Conservation (phyloP, 2,329 filamentous ascomycete species). For the Ramularia endophylla region DNA sequence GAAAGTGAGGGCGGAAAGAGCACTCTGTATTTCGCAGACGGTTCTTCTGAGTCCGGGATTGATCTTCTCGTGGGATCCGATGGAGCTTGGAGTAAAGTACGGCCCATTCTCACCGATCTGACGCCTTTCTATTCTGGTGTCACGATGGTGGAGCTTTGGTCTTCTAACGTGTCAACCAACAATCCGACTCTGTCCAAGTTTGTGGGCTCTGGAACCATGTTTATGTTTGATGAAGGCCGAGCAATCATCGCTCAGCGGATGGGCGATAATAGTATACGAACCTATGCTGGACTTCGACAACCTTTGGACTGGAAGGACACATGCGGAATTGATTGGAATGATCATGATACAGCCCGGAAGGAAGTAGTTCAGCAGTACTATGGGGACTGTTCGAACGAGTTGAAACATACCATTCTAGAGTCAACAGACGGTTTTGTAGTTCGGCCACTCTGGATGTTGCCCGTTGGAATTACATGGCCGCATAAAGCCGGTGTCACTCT, state of each 20-base stretch:
- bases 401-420: conserved; percentile 29
- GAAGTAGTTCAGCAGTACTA: conserved; percentile 31
- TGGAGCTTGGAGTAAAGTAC: conserved; percentile 38
- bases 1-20: conserved; percentile 8
- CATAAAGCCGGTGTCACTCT: conserved; percentile 35
- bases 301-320: conserved; percentile 13
- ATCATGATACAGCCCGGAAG: conserved; percentile 33
- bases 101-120: conserved; percentile 27
- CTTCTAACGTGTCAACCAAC: conserved; percentile 12
- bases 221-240: conserved; percentile 26
- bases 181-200: conserved; percentile 28
- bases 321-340: conserved; percentile 22
- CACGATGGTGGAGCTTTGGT: conserved; percentile 3
- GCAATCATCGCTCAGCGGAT: conserved; percentile 22
- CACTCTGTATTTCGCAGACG: conserved; percentile 31
- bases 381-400: conserved; percentile 38
- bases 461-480: conserved; percentile 34
- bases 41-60: conserved; percentile 30
- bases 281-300: conserved; percentile 15
- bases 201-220: conserved; percentile 31
- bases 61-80: conserved; percentile 42
- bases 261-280: conserved; percentile 20
- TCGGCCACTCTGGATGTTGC: conserved; percentile 35
- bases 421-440: conserved; percentile 21
- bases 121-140: conserved; percentile 32